Base-by-base conservation (phyloP, 2,329 filamentous ascomycete genomes). In the Apiospora koreana region DNA sequence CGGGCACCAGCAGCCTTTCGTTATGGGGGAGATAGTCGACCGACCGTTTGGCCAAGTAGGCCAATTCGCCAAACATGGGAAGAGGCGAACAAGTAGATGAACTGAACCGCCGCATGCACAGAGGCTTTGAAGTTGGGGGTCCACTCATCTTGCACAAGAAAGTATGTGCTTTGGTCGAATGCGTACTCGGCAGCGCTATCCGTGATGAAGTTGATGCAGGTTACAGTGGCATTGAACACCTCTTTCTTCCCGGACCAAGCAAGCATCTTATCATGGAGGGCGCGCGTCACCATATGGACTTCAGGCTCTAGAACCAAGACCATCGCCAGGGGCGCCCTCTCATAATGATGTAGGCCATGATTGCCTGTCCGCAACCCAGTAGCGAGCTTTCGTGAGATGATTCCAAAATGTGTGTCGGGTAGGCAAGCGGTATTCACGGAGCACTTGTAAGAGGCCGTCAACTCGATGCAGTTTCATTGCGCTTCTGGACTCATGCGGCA, bases 181-280 rank as follows among this genome's bases (percentile, higher is more conserved):
- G 75, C 77, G 65, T 82, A 83, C 1, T 77, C 74, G 0, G 78
- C 79, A 31, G 83, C 82, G 1, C 78, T 76, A 21, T 83, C 81
- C 0, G 80, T 76, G 0, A 80, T 82, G 68, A 82, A 83, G 72
- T 81, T 64, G 18, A 38, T 64, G 38, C 64, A 68, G n/a, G 67
- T 35, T 14, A n/a, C 50, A 7, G 8, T 43, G 8, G 62, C 14
- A 14, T 69, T 21, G 3, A 69, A 43, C 6, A 28, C 1, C 23
- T 23, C n/a, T 25, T 28, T 23, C 35, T 69, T 28, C n/a, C 18
- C 38, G n/a, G 25, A 28, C 8, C 10, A 23, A 1, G 46, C 65
- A 9, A 75, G 79, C 71, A 84, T 74, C 71, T 80, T 81, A 67
- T 74, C 69, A 21, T 68, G 66, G 12, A 70, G 68, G 2, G 67